A percentile compares a stretch with the other conserved stretches of the same genome.
These are phyloP conservation scores for Trichoderma afroharzianum DNA, from an alignment of 2,329 filamentous ascomycete genomes.

Conservation along the genomic window DNA sequence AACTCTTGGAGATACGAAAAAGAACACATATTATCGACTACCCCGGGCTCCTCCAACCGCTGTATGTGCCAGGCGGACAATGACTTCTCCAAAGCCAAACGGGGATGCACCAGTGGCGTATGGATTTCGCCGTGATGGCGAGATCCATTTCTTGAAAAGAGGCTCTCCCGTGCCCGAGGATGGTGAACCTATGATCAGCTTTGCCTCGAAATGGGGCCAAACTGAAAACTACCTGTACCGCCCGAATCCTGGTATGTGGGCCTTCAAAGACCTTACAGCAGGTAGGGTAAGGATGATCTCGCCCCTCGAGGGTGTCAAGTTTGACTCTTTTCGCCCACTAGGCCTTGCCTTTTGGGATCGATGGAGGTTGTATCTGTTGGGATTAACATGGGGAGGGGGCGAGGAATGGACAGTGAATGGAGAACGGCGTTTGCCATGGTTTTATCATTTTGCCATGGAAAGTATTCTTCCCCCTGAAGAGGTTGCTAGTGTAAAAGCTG, in stretches of 20 bases:
- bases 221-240: fast-evolving
- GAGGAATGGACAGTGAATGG: background rate
- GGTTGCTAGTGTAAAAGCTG: background rate
- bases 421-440: background rate
- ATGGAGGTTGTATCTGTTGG: slow-evolving; percentile 20
- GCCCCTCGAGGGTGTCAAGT: background rate
- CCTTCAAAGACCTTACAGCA: background rate
- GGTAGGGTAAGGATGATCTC: background rate
- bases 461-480: slow-evolving; percentile 3
- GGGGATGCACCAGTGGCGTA: background rate
- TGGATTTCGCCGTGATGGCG: background rate
- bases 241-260: background rate
- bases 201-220: background rate
- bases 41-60: background rate
- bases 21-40: background rate
- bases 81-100: background rate
- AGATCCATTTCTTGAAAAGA: background rate
- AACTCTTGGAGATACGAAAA: background rate
- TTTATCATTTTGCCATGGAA: slow-evolving; percentile 6
- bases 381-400: slow-evolving; percentile 9
- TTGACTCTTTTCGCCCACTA: slow-evolving; percentile 21
- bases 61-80: background rate
- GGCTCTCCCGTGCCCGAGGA: background rate
- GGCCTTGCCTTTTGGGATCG: slow-evolving; percentile 23
- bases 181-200: background rate